These are phyloP conservation scores for Lotus japonicus DNA, from an alignment of 306 rosid species.

Conservation along the genomic window DNA sequence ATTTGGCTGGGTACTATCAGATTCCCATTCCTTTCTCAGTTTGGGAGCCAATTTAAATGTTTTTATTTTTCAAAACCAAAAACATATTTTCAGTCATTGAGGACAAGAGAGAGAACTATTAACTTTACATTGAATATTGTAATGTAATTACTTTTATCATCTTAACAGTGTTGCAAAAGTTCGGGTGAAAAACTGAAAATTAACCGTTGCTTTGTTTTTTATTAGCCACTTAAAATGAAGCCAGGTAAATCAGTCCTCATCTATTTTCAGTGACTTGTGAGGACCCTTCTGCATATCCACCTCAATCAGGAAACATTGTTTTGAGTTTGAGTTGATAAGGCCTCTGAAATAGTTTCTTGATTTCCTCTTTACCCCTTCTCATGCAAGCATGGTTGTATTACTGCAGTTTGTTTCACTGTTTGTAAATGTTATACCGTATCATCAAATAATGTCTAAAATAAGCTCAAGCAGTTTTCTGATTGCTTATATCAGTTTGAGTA, in stretches of 20 bases:
- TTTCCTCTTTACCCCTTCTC: neutral
- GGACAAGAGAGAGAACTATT: neutral
- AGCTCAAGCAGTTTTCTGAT: neutral
- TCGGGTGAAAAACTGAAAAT: neutral
- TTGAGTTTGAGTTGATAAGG: neutral
- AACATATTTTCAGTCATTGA: neutral
- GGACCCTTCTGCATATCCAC: neutral
- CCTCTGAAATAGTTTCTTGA: neutral
- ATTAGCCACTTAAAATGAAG: no score
- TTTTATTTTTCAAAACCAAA: neutral
- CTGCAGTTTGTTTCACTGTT: neutral
- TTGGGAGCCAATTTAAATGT: neutral
- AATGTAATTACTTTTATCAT: neutral
- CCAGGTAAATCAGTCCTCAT: no score
- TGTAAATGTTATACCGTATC: constrained; percentile 2
- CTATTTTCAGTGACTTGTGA: no score
- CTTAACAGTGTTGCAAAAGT: neutral
- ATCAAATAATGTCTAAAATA: neutral
- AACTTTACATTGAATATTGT: neutral
- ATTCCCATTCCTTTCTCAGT: neutral
- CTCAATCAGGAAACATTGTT: neutral
- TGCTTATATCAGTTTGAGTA: constrained; percentile 18
- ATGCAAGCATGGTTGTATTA: neutral
- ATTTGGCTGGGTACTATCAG: no score
- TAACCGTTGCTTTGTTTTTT: neutral